Evolutionary conservation across 2,329 filamentous ascomycete genomes (phyloP), one percentile per base, ranked within the genome.

Genomic region (Aureobasidium sp.): DNA sequence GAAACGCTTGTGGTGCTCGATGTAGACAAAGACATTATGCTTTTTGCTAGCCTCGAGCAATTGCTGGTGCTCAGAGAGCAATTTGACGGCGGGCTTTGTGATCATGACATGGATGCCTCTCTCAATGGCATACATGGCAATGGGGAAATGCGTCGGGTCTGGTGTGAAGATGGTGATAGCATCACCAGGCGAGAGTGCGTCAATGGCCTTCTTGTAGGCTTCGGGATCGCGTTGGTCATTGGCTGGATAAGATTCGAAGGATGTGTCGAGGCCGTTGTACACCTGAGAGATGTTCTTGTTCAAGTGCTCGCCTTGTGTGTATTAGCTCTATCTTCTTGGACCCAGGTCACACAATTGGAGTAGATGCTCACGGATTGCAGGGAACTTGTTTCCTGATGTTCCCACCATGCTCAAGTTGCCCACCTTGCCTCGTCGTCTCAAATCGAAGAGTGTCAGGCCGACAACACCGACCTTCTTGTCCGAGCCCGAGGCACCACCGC

Each of bases 401-500:
- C 92, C 93, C 25, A 90, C 92, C 92, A 97, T 97, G 70, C 85
- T 86, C 70, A 97, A 80, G 64, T 89, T 85, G 68, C 84, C 87
- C 27, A 97, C 92, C 77, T 96, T 96, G 68, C 92, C 91, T 73
- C 92, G 83, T 66, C 91, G 84, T 64, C 92, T 86, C 67, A 97
- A 81, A 74, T 96, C 92, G 74, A 96, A 96, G 67, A 96, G 81
- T 27, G 90, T 93, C 73, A 97, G 79, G 44, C 90, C 92, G 20
- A 97, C 92, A 11, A 97, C 93, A 63, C 93, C 92, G 55, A 97
- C 89, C 76, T 97, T 97, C 80, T 97, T 97, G 81, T 97, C 93
- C 55, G 91, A 96, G 12, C 84, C 87, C 4, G 91, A 96, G 57
- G 87, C 88, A 64, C 87, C 88, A 64, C 86, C 87, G 63, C 90